phyloP scores from a whole-genome alignment of 2,329 filamentous ascomycete genomes.

The Albifimbria verrucaria region DNA sequence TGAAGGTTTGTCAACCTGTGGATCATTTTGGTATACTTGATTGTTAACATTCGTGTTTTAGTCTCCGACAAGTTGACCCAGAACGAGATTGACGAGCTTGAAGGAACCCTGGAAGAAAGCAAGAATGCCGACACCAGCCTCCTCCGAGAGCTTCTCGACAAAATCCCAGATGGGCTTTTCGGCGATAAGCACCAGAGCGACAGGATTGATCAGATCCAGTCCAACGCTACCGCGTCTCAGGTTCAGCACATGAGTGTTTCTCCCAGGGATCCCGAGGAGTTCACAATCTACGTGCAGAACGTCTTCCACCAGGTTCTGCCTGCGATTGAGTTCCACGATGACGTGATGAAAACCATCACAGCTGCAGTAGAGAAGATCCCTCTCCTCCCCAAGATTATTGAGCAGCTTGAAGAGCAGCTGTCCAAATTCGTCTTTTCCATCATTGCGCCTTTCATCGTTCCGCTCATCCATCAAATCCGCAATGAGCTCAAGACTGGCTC shows the following conservation, averaged over 20 bases:
- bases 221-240: constrained; percentile 70
- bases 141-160: constrained; percentile 74
- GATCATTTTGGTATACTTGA: neutral
- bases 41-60: constrained; percentile 22
- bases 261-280: constrained; percentile 79
- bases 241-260: constrained; percentile 72
- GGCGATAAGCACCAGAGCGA: constrained; percentile 70
- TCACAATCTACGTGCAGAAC: constrained; percentile 71
- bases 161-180: constrained; percentile 78
- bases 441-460: constrained; percentile 82
- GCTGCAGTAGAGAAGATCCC: constrained; percentile 82
- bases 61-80: constrained; percentile 88
- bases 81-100: constrained; percentile 84
- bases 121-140: constrained; percentile 66
- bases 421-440: constrained; percentile 90
- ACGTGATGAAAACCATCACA: constrained; percentile 75
- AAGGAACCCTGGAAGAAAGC: constrained; percentile 72
- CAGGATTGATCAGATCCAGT: constrained; percentile 76
- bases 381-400: constrained; percentile 77
- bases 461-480: constrained; percentile 83
- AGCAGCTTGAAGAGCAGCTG: constrained; percentile 83
- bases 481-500: constrained; percentile 82
- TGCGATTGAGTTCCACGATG: constrained; percentile 86
- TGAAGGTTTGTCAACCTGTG: constrained; percentile 42
- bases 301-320: constrained; percentile 81